phyloP scores from a whole-genome alignment of 2,329 filamentous ascomycete genomes.

The Seiridium cupressi region DNA sequence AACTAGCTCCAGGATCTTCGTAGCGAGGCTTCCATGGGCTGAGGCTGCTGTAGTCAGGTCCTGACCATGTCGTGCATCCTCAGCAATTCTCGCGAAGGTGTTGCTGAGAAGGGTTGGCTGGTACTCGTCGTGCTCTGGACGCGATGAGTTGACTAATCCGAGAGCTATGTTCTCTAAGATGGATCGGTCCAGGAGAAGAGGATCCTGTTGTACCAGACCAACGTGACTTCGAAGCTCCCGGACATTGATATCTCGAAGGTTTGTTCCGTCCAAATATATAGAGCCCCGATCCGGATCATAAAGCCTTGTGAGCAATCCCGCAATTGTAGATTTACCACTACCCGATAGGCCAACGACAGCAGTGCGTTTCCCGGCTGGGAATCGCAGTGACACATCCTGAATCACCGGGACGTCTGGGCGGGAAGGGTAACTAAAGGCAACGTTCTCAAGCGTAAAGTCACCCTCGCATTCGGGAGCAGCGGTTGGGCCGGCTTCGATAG shows the following conservation, averaged over 20 bases:
- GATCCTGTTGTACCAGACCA: constrained; percentile 32
- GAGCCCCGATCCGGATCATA: constrained; percentile 53
- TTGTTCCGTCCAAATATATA: constrained; percentile 45
- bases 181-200: constrained; percentile 29
- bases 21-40: constrained; percentile 38
- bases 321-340: constrained; percentile 48
- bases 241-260: constrained; percentile 48
- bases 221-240: constrained; percentile 27
- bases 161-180: constrained; percentile 37
- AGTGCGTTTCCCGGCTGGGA: constrained; percentile 37
- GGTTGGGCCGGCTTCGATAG: constrained; percentile 39
- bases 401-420: constrained; percentile 33
- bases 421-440: constrained; percentile 36
- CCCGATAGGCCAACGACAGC: constrained; percentile 50
- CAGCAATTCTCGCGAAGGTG: constrained; percentile 47
- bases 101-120: constrained; percentile 46
- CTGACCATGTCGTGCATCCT: constrained; percentile 48
- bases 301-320: constrained; percentile 53
- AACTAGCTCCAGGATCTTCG: constrained; percentile 51
- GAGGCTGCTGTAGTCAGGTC: constrained; percentile 43
- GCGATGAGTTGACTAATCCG: constrained; percentile 30
- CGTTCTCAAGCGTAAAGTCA: constrained; percentile 32
- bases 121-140: constrained; percentile 31
- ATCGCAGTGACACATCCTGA: constrained; percentile 29
- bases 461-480: constrained; percentile 43